Evolutionary conservation across 2,329 filamentous ascomycete species (phyloP), one percentile per base, ranked within the genome.

Genomic region (Calonectria leucothoes): DNA sequence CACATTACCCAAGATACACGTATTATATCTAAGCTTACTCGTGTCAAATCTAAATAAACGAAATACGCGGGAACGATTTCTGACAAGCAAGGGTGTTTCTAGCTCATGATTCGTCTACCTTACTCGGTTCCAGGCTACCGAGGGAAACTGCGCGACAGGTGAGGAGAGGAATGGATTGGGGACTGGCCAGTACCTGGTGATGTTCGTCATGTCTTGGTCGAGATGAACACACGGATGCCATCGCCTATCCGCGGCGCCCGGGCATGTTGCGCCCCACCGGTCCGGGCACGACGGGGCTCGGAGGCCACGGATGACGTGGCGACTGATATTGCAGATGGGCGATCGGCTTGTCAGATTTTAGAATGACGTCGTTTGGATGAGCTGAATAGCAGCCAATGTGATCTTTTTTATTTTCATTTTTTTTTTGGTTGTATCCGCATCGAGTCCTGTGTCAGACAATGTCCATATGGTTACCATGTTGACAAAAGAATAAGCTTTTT

Each of bases 211-310:
- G 10, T 45, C n/a, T 2, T 45, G 42, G 5, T 45, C 14, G n/a
- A 63, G 37, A 31, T 20, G 57, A 37, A 17, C 37, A 29, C 31
- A 17, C 25, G 49, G 27, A 27, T 33, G 33, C 31, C 17, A 29
- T 63, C 23, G 55, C 33, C 29, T 63, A 69, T 69, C 66, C 66
- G 66, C 66, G 52, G 66, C 59, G 10, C 27, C 52, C 52, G 55
- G 42, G 49, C 17, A 39, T 52, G 35, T 5, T 15, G 12, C 2
- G 29, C n/a, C 31, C 63, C 63, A 66, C 63, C 12, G 63, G 20
- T 37, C 42, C 63, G 29, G 31, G 27, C 55, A 25, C 2, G 33
- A 37, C 37, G 59, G 55, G 57, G 59, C 59, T 63, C 59, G 59
- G 39, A 63, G 59, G 35, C 37, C 12, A n/a, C 55, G 55, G 33